Evolutionary conservation across 2,329 filamentous ascomycete genomes (phyloP), one percentile per base, ranked within the genome.

Genomic region (Neofusicoccum kwambonambiense): DNA sequence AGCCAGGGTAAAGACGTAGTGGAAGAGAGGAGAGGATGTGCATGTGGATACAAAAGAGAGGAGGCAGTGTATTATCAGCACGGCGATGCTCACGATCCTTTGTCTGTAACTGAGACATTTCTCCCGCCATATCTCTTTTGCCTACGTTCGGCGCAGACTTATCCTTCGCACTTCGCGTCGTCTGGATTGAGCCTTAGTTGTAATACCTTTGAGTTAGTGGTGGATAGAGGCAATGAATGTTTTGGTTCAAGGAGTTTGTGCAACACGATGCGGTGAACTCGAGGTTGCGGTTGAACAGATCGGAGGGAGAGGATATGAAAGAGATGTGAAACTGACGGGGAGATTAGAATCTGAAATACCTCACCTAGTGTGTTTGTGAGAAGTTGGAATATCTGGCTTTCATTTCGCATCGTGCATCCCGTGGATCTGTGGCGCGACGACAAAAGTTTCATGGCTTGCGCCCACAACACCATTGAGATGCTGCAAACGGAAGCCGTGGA

Each of bases 11-110:
- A 34, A 34, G 37, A 50, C 19, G n/a, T 39, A 22, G 45, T 27
- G n/a, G 37, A 35, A 22, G 22, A 17, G 4, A 31, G 22, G 49
- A 31, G 31, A 15, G 31, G 50, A 45, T 19, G 58, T 41, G 45
- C 58, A 44, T 64, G 49, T 56, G 50, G 51, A 56, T 64, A 63
- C 41, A 42, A 52, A 35, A 54, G 52, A 52, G 19, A 41, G 31
- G 47, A 44, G 9, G 37, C 4, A 22, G 42, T 60, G 54, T 60
- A 47, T 31, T 47, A 60, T 47, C 27, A 60, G 19, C 13, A 60
- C 15, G 12, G 8, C 6, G 7, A 52, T n/a, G 15, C 50, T 19
- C 15, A 52, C 56, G 41, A 60, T 60, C 56, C 56, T 47, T 60
- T 60, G 41, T 54, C 34, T 39, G 50, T n/a, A 54, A 37, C 34